Base-by-base conservation (phyloP, 495 filamentous ascomycete genomes). In the Penicillium canariense region DNA sequence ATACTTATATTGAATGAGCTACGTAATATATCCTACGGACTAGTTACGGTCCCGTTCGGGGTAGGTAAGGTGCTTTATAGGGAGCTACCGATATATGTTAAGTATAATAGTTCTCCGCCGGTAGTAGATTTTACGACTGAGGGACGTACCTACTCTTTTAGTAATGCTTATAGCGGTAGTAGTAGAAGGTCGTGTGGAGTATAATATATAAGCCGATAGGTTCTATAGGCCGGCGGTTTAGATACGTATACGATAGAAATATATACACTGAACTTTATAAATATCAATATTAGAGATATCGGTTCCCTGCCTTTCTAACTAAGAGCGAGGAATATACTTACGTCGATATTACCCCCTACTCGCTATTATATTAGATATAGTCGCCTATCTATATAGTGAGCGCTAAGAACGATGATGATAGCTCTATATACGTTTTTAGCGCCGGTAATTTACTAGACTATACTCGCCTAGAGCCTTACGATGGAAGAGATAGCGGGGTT, bases 401-500 rank as follows among this genome's bases (percentile, higher is more conserved):
- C 0, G 81, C 83, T 1, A 27, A 50, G 20, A 71, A 77, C 10
- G 77, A 89, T 34, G 91, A 95, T 43, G 90, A 92, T 5, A 96
- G 95, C 51, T 83, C 81, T 0, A 85, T 86, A 0, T 81, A 85
- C 0, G 70, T 93, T 0, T 91, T 87, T 58, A 83, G 83, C 0
- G 81, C 87, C 4, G 65, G 66, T 0, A 65, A 81, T 9, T 66
- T 94, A 0, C 67, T 96, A 1, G 61, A 76, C 15, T 80, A 78
- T 20, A 61, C 77, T 0, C 84, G 77, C 4, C 90, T 92, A 91
- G 0, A 54, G 96, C 0, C 82, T 89, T 2, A 98, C 91, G 0
- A 71, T 97, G 10, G 94, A 98, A 57, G 88, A 97, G 55, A 96
- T 92, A 0, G 84, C 80, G 40, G 91, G 90, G 0, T 60, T 86